Base-by-base conservation (phyloP, 1,139 yeast genomes). In the Arxiozyma bovina region DNA sequence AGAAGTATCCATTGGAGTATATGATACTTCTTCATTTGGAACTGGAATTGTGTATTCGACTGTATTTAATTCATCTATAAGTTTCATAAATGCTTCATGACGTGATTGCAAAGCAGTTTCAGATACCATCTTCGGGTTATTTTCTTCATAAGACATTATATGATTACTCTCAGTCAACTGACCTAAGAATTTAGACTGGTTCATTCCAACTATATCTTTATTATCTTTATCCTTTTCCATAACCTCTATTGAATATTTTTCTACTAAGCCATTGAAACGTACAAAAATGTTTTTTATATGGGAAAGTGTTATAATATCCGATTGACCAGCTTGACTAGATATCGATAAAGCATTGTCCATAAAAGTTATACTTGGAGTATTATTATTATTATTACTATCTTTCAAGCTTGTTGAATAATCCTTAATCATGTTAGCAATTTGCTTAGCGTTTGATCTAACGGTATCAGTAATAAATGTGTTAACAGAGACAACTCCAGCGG, bases 391-490 rank as follows among this genome's bases (percentile, higher is more conserved):
- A 21, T 43, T 52, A 23, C 42, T 52, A 23, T 41, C 42, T 41
- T 50, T 57, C 53, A 53, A 52, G 18, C 34, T 46, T 4, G 41
- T 45, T 18, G 54, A n/a, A 41, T 52, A 55, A 12, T 57, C 61
- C 22, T 65, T 57, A 2, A 89, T 80, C 48, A 87, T 61, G 21
- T 71, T 73, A 0, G 90, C 84, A 43, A 89, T 62, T 49, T 77
- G 80, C 55, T 76, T 75, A 0, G 87, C 80, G 68, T 78, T 75
- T 45, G 76, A 72, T 60, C 87, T 77, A 42, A 82, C 87, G 65
- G 73, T 75, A 53, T 81, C 85, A 18, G 84, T 77, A 42, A 77
- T 74, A 55, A 71, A 76, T 55, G 73, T 77, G 48, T 78, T 77
- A 21, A 74, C 77, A 40, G 77, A 74, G 45, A 86, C 67, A 3